phyloP scores from a whole-genome alignment of 768 basidiomycete genomes.

The Macrolepiota fuliginosa region DNA sequence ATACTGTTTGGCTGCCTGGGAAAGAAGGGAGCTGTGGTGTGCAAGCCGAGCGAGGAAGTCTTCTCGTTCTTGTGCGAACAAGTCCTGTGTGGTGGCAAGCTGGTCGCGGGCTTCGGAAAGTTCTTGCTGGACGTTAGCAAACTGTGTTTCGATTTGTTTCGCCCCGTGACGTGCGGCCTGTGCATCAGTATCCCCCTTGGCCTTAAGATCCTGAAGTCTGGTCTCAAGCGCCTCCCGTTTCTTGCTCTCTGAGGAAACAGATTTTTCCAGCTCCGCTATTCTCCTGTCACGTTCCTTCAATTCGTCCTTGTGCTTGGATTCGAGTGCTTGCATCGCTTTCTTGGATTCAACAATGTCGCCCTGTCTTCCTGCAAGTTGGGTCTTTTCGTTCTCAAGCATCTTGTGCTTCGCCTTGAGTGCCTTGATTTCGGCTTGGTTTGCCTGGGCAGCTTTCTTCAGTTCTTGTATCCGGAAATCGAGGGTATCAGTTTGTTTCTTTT shows the following conservation, averaged over 20 bases:
- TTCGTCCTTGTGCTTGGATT: slow-evolving; percentile 55
- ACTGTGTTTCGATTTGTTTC: slow-evolving; percentile 31
- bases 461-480: slow-evolving; percentile 63
- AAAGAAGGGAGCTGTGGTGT: slow-evolving; percentile 43
- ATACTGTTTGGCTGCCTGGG: slow-evolving; percentile 52
- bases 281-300: slow-evolving; percentile 48
- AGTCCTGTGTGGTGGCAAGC: slow-evolving; percentile 28
- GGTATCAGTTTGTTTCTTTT: slow-evolving; percentile 58
- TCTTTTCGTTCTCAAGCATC: slow-evolving; percentile 53
- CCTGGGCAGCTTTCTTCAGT: slow-evolving; percentile 43
- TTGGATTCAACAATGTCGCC: slow-evolving; percentile 49
- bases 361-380: slow-evolving; percentile 49
- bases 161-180: slow-evolving; percentile 30
- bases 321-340: slow-evolving; percentile 45
- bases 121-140: slow-evolving; percentile 36
- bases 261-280: slow-evolving; percentile 56
- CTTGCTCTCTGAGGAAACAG: slow-evolving; percentile 46
- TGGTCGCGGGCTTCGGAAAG: slow-evolving; percentile 30
- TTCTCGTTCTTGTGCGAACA: slow-evolving; percentile 38
- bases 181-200: slow-evolving; percentile 39
- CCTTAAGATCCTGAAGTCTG: slow-evolving; percentile 39
- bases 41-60: slow-evolving; percentile 50
- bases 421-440: slow-evolving; percentile 62
- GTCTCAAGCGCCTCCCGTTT: slow-evolving; percentile 46
- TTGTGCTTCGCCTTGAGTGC: slow-evolving; percentile 60